Evolutionary conservation across 805 yeast species (phyloP).

Genomic region (Diddensiella santjacobensis): DNA sequence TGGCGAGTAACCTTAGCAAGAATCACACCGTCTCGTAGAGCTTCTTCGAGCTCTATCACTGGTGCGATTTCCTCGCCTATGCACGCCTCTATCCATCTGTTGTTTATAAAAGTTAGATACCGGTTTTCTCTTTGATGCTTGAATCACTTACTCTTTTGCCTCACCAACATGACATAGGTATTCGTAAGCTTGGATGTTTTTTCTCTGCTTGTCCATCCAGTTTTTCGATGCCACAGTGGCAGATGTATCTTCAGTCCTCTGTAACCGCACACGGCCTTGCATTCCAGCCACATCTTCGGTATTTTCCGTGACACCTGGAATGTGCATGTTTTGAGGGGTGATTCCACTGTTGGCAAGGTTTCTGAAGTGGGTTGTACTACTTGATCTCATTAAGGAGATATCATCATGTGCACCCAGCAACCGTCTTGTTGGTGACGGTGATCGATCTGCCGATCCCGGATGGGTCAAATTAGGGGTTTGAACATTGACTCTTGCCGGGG

Average conservation of each 20-base stretch:
- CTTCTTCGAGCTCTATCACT: slow-evolving; percentile 57
- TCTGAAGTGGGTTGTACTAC: slow-evolving; percentile 27
- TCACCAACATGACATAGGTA: slow-evolving; percentile 77
- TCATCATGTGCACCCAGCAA: slow-evolving; percentile 15
- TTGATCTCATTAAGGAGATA: slow-evolving; percentile 19
- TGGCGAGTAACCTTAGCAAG: slow-evolving; percentile 73
- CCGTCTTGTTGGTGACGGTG: slow-evolving; percentile 18
- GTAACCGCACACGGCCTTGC: slow-evolving; percentile 33
- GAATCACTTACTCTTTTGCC: slow-evolving; percentile 48
- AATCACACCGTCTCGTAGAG: slow-evolving; percentile 77
- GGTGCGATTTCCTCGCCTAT: slow-evolving; percentile 55
- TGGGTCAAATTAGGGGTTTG: slow-evolving; percentile 9
- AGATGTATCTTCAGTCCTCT: slow-evolving; percentile 28
- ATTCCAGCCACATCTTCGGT: slow-evolving; percentile 33
- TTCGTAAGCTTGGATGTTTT: slow-evolving; percentile 57
- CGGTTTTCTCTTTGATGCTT: neutral
- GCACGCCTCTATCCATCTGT: slow-evolving; percentile 63
- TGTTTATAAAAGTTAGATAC: neutral
- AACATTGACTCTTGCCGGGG: slow-evolving; percentile 20
- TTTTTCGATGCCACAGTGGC: slow-evolving; percentile 26
- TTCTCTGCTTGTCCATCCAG: slow-evolving; percentile 42
- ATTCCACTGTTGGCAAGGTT: slow-evolving; percentile 20
- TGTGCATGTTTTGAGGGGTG: slow-evolving; percentile 10
- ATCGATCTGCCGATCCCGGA: slow-evolving; percentile 5
- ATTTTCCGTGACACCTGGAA: slow-evolving; percentile 32